Conservation (phyloP, 371 early-diverging fungal genomes). For the Chytridium lagenaria region DNA sequence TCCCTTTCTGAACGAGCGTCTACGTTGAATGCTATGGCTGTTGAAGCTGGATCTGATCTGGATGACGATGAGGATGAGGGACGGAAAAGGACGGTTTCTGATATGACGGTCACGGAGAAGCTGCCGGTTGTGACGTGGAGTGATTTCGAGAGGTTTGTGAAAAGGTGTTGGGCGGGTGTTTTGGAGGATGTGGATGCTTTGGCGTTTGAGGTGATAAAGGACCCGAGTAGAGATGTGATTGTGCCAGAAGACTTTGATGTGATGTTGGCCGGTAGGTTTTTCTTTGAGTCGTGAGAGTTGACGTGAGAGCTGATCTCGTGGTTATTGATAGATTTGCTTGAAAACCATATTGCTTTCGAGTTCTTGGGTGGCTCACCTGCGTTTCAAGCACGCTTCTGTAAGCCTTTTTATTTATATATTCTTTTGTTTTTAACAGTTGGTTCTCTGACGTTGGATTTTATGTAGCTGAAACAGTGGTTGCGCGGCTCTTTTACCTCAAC, state of each 20-base stretch:
- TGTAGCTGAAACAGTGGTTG: too few species aligned
- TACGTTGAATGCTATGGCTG: too few species aligned
- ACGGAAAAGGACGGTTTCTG: not conserved
- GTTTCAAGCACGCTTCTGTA: conserved; percentile 83
- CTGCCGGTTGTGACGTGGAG: conserved; percentile 16
- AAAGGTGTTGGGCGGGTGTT: not conserved
- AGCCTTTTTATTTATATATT: conserved; percentile 23
- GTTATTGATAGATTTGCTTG: conserved; percentile 58
- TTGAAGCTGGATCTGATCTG: too few species aligned
- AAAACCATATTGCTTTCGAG: conserved; percentile 81
- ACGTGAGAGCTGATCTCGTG: too few species aligned
- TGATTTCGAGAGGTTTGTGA: conserved; percentile 31
- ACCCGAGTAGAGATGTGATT: conserved; percentile 32
- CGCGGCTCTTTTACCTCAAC: conserved; percentile 79
- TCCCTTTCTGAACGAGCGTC: too few species aligned
- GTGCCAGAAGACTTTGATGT: conserved; percentile 57
- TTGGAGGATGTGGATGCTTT: conserved; percentile 42
- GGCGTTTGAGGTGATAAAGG: conserved; percentile 44
- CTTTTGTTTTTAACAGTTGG: conserved; percentile 50
- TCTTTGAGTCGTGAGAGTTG: too few species aligned
- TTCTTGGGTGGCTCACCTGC: conserved; percentile 75
- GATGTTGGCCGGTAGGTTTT: too few species aligned
- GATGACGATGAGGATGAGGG: conserved; percentile 13
- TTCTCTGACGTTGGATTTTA: too few species aligned
- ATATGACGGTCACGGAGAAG: conserved; percentile 1